Percentiles rank a stretch among this genome's conserved stretches.
phyloP scores from a whole-genome alignment of 495 filamentous ascomycete species.

The Penicillium macrosclerotiorum region DNA sequence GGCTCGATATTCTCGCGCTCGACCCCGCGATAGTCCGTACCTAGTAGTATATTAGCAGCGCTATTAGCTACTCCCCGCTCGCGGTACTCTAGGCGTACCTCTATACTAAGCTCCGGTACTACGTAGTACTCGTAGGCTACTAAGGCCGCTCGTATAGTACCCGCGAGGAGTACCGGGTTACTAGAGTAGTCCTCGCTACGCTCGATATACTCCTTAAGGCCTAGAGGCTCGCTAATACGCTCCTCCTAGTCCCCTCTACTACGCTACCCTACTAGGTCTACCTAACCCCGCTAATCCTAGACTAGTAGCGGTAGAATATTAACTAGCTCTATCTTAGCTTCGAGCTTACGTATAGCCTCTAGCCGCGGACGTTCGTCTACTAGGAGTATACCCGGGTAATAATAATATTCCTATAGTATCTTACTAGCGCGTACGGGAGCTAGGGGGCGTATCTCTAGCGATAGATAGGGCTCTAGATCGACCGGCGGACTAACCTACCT shows the following conservation, averaged over 20 bases:
- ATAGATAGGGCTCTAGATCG: background rate
- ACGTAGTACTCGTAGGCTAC: background rate
- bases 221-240: no score
- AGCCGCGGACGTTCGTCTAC: background rate
- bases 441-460: background rate
- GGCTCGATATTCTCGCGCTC: slow-evolving; percentile 1
- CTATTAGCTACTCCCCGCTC: background rate
- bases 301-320: slow-evolving; percentile 5
- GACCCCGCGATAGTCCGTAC: slow-evolving; percentile 1
- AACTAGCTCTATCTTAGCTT: slow-evolving; percentile 6
- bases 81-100: background rate
- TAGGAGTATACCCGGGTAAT: slow-evolving; percentile 5
- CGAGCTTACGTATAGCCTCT: slow-evolving; percentile 5
- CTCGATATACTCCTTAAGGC: no score
- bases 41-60: background rate
- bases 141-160: background rate
- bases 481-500: background rate
- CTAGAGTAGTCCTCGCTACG: background rate
- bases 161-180: background rate
- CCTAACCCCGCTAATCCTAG: background rate
- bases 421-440: background rate
- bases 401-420: slow-evolving; percentile 6
- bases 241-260: no score
- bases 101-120: background rate
- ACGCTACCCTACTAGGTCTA: background rate